A percentile compares a stretch with the other conserved stretches of the same genome.
Conservation (phyloP, 768 basidiomycete genomes). For the Asterophora parasitica region DNA sequence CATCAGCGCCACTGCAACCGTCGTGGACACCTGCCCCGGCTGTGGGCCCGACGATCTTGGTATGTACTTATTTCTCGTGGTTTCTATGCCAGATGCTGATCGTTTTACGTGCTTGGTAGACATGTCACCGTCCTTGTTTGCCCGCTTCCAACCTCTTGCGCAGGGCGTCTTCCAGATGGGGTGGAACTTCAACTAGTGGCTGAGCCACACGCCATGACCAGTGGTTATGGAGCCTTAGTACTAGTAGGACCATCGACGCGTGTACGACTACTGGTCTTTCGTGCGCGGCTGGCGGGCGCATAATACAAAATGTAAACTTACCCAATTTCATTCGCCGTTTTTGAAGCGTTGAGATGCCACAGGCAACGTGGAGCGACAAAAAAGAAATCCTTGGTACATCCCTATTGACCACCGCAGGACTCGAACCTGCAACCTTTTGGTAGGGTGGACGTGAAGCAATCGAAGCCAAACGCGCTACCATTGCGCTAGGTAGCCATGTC, state of each 20-base stretch:
- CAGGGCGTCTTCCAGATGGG: constrained; percentile 14
- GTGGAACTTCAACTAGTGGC: constrained; percentile 13
- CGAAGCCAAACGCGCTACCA: constrained; percentile 96
- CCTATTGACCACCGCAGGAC: constrained; percentile 49
- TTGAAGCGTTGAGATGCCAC: no score
- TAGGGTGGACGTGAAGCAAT: constrained; percentile 42
- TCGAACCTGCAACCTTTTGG: constrained; percentile 97
- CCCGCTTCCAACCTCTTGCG: constrained; percentile 14
- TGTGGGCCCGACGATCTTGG: constrained; percentile 19
- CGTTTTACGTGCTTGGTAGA: constrained; percentile 7
- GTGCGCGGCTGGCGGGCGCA: not conserved
- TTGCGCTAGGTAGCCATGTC: constrained; percentile 83
- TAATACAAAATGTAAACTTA: no score
- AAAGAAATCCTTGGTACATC: no score
- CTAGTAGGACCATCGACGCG: no score
- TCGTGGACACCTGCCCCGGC: constrained; percentile 19
- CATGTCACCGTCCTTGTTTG: constrained; percentile 21
- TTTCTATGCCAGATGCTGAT: constrained; percentile 4
- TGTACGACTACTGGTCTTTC: constrained; percentile 9
- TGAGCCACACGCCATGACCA: no score
- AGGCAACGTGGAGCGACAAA: no score
- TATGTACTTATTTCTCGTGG: constrained; percentile 1
- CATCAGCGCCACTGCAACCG: constrained; percentile 16
- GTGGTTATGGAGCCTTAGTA: no score
- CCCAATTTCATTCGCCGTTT: no score